These are phyloP conservation scores for Penicillium pulvis DNA, from an alignment of 495 filamentous ascomycete genomes.

Conservation along the genomic window DNA sequence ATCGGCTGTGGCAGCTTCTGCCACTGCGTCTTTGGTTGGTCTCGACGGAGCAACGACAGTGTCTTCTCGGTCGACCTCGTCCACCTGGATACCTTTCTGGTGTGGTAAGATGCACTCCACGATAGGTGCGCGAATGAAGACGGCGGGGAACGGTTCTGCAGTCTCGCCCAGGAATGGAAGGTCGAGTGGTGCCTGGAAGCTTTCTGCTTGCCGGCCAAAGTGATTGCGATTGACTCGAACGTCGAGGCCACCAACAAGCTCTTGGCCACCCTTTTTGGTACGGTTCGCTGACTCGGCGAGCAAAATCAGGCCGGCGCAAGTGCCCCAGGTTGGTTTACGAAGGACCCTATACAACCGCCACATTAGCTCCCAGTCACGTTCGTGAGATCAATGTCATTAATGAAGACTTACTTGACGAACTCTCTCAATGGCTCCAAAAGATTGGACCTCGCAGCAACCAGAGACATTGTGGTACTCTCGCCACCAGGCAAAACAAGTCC, in stretches of 20 bases:
- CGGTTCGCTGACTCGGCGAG: slow-evolving; percentile 86
- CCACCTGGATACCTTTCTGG: slow-evolving; percentile 51
- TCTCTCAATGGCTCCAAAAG: slow-evolving; percentile 82
- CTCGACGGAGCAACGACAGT: slow-evolving; percentile 69
- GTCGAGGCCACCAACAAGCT: slow-evolving; percentile 88
- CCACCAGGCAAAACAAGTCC: slow-evolving; percentile 90
- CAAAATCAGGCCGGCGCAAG: slow-evolving; percentile 91
- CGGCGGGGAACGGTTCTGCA: slow-evolving; percentile 67
- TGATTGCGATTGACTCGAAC: slow-evolving; percentile 94
- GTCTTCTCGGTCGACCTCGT: slow-evolving; percentile 53
- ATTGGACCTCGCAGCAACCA: slow-evolving; percentile 79
- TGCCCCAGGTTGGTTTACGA: slow-evolving; percentile 90
- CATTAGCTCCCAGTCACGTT: slow-evolving; percentile 22
- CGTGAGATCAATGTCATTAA: neutral
- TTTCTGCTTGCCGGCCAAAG: slow-evolving; percentile 92
- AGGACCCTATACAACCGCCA: slow-evolving; percentile 34
- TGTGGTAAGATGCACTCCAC: slow-evolving; percentile 79
- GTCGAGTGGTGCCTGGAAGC: slow-evolving; percentile 77
- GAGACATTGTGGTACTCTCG: slow-evolving; percentile 90
- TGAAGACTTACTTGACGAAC: slow-evolving; percentile 81
- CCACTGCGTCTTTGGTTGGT: slow-evolving; percentile 44
- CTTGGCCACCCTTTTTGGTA: slow-evolving; percentile 89
- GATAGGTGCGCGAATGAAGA: slow-evolving; percentile 94
- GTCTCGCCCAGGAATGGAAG: slow-evolving; percentile 67
- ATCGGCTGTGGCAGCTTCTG: slow-evolving; percentile 43